phyloP scores from a whole-genome alignment of 176 grass and related monocot genomes.

The Avena insularis region DNA sequence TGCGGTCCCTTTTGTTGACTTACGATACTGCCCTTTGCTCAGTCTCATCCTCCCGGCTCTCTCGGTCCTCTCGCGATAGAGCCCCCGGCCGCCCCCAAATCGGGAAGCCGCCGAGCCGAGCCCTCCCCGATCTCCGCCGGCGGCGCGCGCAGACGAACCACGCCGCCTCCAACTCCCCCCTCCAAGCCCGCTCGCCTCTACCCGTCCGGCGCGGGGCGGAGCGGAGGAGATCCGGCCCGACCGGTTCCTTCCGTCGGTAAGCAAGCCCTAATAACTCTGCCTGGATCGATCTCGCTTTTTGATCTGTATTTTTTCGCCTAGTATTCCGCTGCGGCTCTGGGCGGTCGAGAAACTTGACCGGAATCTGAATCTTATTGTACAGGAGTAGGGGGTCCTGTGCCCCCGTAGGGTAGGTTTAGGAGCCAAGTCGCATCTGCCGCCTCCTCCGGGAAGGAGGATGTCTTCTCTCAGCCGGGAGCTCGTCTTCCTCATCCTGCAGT shows the following conservation, averaged over 20 bases:
- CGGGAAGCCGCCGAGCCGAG: conserved; percentile 33
- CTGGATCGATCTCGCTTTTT: conserved; percentile 11
- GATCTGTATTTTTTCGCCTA: conserved; percentile 23
- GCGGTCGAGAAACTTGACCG: background rate
- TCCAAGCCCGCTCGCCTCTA: background rate
- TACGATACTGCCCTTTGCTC: conserved; percentile 40
- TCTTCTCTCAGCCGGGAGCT: conserved; percentile 76
- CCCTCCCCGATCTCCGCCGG: conserved; percentile 32
- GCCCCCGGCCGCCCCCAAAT: conserved; percentile 37
- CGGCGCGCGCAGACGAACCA: background rate
- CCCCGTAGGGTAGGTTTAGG: conserved; percentile 30
- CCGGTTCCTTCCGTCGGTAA: conserved; percentile 34
- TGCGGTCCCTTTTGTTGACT: conserved; percentile 31
- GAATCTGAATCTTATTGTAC: conserved; percentile 16
- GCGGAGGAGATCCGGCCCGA: conserved; percentile 33
- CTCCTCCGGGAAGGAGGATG: conserved; percentile 49
- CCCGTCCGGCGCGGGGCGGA: conserved; percentile 22
- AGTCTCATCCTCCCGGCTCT: conserved; percentile 38
- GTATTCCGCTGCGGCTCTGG: background rate
- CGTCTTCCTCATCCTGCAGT: conserved; percentile 89
- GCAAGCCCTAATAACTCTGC: conserved; percentile 48
- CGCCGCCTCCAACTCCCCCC: background rate
- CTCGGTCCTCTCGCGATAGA: conserved; percentile 47
- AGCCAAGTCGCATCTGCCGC: conserved; percentile 33
- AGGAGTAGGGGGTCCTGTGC: conserved; percentile 25